Evolutionary conservation across 768 basidiomycete genomes (phyloP).

Genomic region (Tulasnella sp.): DNA sequence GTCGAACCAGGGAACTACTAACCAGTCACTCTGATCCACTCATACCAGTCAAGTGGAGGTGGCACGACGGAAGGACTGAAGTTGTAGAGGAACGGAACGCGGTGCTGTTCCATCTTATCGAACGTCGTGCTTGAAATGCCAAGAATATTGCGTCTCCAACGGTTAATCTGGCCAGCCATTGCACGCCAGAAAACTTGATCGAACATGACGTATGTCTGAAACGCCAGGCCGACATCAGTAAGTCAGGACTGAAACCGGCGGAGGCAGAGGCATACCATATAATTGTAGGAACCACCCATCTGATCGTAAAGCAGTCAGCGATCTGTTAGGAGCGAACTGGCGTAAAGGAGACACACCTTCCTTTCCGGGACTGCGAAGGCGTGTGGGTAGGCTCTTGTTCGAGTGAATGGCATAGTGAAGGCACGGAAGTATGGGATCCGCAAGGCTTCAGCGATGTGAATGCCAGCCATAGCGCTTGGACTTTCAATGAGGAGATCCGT

Average conservation of each 20-base stretch:
- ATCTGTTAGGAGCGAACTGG: neutral
- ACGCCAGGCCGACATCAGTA: neutral
- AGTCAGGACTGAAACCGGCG: neutral
- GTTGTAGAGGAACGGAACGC: constrained; percentile 96
- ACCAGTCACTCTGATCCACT: constrained; percentile 96
- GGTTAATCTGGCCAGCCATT: constrained; percentile 87
- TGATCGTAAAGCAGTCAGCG: constrained; percentile 30
- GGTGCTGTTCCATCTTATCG: constrained; percentile 95
- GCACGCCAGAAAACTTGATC: constrained; percentile 98
- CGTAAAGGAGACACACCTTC: constrained; percentile 48
- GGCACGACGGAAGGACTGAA: constrained; percentile 89
- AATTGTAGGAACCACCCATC: constrained; percentile 98
- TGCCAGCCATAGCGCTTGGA: constrained; percentile 95
- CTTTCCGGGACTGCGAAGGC: constrained; percentile 96
- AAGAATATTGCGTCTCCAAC: constrained; percentile 76
- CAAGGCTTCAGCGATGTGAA: constrained; percentile 93
- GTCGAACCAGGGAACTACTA: constrained; percentile 22
- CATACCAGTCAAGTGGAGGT: constrained; percentile 94
- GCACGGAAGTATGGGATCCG: constrained; percentile 90
- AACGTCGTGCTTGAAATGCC: constrained; percentile 72
- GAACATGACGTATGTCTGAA: constrained; percentile 88
- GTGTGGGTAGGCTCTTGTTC: constrained; percentile 94
- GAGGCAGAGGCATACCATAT: constrained; percentile 62
- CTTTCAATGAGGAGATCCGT: constrained; percentile 92
- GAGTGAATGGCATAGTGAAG: constrained; percentile 97